Base-by-base conservation (phyloP, 179 eudicot genomes). In the Heliamphora pulchella region DNA sequence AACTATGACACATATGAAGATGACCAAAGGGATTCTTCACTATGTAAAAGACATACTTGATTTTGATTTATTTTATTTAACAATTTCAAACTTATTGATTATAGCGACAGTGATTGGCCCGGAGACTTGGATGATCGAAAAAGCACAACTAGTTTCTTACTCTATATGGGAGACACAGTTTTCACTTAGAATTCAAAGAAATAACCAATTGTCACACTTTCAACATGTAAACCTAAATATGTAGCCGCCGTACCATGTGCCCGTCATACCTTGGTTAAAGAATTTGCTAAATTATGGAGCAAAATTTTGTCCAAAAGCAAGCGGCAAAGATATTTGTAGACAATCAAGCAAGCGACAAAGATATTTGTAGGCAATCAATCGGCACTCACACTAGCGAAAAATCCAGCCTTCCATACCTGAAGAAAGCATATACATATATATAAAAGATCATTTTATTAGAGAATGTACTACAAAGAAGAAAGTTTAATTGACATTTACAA, bases 361-460 rank as follows among this genome's bases (percentile, higher is more conserved):
- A 59, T 71, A 0, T 79, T 61, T 10, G 22, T 70, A 67, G 73
- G 74, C 63, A 80, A 80, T 13, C 48, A 64, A n/a, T 73, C 78
- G 2, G 41, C 58, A 0, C 20, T 80, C 14, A 41, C 72, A n/a
- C 51, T 74, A 3, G 65, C 48, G 0, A 80, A 71, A 48, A 71
- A 71, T 47, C 78, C 8, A 18, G 63, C 57, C 8, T 74, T 54
- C 53, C 78, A 55, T 74, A 20, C 10, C 8, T 50, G 71, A 62
- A 71, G 78, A 63, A 71, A 80, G 53, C 71, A 80, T 8, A 80
- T 80, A 31, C 31, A 0, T 31, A 2, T 18, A 76, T 6, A 48
- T 53, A 39, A 80, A 46, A 15, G 73, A 80, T 62, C 82, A 80
- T n/a, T 80, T 71, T 57, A 62, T 62, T 3, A 3, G 51, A 18